Evolutionary conservation across 495 filamentous ascomycete genomes (phyloP).

Genomic region (Barbatosphaeria neglecta): DNA sequence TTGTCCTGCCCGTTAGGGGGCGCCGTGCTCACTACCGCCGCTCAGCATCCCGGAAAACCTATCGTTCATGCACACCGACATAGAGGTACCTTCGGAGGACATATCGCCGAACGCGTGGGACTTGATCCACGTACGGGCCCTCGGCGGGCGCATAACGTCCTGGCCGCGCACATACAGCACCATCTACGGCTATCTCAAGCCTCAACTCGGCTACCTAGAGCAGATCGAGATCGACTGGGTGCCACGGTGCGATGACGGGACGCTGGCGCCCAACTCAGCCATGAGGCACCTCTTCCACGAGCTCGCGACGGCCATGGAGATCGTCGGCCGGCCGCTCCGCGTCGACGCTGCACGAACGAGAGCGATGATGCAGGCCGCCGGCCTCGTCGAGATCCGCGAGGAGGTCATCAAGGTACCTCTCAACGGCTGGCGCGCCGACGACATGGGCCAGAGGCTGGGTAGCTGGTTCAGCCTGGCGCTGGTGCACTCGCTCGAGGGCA

Average conservation of each 20-base stretch:
- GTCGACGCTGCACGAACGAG: slow-evolving; percentile 52
- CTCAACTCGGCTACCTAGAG: slow-evolving; percentile 66
- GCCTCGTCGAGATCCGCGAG: slow-evolving; percentile 78
- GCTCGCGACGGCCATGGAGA: slow-evolving; percentile 58
- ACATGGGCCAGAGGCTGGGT: slow-evolving; percentile 57
- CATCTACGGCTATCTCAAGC: slow-evolving; percentile 60
- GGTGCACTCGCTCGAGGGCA: slow-evolving; percentile 57
- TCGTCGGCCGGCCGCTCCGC: slow-evolving; percentile 51
- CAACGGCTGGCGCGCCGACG: slow-evolving; percentile 67
- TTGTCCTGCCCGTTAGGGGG: neutral
- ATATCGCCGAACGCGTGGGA: slow-evolving; percentile 70
- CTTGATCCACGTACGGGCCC: slow-evolving; percentile 72
- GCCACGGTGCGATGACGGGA: slow-evolving; percentile 64
- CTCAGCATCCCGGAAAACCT: slow-evolving; percentile 59
- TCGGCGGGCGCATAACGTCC: slow-evolving; percentile 66
- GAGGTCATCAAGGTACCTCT: slow-evolving; percentile 59
- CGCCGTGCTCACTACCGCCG: neutral
- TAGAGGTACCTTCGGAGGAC: slow-evolving; percentile 65
- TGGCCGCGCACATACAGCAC: slow-evolving; percentile 69
- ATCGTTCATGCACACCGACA: slow-evolving; percentile 61
- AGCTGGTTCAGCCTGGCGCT: slow-evolving; percentile 79
- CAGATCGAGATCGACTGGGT: slow-evolving; percentile 86
- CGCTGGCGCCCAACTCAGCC: slow-evolving; percentile 33
- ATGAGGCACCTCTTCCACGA: slow-evolving; percentile 57
- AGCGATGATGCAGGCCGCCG: slow-evolving; percentile 51